These are phyloP conservation scores for Xylariaceae sp. DNA, from an alignment of 2,329 filamentous ascomycete genomes.

Conservation along the genomic window DNA sequence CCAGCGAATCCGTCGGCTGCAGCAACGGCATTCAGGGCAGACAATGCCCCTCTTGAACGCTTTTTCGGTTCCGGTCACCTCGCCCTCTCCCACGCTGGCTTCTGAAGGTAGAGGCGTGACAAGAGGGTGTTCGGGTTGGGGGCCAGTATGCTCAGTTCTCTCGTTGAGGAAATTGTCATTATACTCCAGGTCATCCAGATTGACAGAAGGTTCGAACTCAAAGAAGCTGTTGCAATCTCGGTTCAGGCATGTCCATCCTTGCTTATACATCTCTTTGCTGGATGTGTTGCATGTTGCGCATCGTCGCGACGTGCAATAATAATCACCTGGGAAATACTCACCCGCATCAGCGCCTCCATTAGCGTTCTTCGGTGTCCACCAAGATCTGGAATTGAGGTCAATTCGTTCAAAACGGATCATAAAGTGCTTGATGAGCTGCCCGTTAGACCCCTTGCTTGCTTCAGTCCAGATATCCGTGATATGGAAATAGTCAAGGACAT, in stretches of 20 bases:
- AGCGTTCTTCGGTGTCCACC: conserved; percentile 56
- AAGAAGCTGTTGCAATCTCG: conserved; percentile 55
- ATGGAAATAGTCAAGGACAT: conserved; percentile 70
- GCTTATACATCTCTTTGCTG: conserved; percentile 43
- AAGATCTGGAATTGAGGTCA: conserved; percentile 52
- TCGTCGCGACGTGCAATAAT: conserved; percentile 22
- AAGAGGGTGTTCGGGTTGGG: conserved; percentile 38
- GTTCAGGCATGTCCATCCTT: conserved; percentile 37
- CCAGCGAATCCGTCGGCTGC: conserved; percentile 64
- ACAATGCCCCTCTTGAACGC: conserved; percentile 65
- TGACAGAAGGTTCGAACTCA: conserved; percentile 34
- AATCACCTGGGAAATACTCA: conserved; percentile 36
- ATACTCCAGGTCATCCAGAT: conserved; percentile 49
- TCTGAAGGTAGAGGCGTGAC: conserved; percentile 39
- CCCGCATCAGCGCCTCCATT: conserved; percentile 31
- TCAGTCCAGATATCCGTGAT: conserved; percentile 72
- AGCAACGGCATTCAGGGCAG: conserved; percentile 65
- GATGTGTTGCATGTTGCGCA: conserved; percentile 46
- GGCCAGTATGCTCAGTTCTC: conserved; percentile 38
- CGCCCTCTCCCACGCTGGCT: not conserved
- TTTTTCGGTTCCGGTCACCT: conserved; percentile 49
- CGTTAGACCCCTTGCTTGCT: conserved; percentile 43
- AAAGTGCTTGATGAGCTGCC: conserved; percentile 40
- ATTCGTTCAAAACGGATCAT: conserved; percentile 70
- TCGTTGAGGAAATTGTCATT: conserved; percentile 59